phyloP scores from a whole-genome alignment of 2,329 filamentous ascomycete species.

The Alternaria atra region DNA sequence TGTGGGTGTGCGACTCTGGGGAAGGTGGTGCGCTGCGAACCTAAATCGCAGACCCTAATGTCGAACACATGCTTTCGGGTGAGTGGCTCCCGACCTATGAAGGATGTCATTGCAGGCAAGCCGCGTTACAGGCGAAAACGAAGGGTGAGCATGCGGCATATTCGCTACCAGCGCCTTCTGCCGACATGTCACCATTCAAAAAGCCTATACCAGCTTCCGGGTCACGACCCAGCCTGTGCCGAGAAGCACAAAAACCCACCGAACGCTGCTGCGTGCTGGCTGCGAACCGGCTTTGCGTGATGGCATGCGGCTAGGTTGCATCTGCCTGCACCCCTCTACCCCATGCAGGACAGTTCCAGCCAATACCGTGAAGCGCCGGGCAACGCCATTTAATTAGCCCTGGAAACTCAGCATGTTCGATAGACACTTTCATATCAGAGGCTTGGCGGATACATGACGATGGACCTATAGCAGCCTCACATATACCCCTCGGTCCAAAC shows the following conservation, averaged over 20 bases:
- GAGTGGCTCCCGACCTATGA: constrained; percentile 12
- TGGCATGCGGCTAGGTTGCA: constrained; percentile 19
- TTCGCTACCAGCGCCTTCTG: constrained; percentile 16
- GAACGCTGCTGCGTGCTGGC: constrained; percentile 7
- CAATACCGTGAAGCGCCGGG: constrained; percentile 11
- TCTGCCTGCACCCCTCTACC: constrained; percentile 16
- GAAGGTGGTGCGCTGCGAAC: constrained; percentile 11
- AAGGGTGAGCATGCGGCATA: background rate
- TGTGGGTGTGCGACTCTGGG: background rate
- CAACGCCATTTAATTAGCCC: constrained; percentile 23
- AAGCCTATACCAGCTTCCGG: constrained; percentile 24
- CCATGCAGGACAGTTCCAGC: constrained; percentile 8
- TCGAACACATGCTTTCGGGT: constrained; percentile 15
- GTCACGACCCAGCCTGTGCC: constrained; percentile 25
- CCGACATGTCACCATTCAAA: constrained; percentile 19
- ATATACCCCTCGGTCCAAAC: constrained; percentile 34
- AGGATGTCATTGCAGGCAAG: background rate
- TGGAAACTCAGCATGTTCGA: constrained; percentile 23
- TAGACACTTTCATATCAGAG: constrained; percentile 26
- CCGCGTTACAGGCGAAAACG: background rate
- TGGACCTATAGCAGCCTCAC: constrained; percentile 38
- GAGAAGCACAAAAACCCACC: constrained; percentile 10
- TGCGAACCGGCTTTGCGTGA: constrained; percentile 13
- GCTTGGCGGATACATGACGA: constrained; percentile 23
- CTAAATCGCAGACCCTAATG: constrained; percentile 6